A percentile compares a stretch with the other conserved stretches of the same genome.
Evolutionary conservation across 345 rosid genomes (phyloP).

Genomic region (Anastatica hierochuntica): DNA sequence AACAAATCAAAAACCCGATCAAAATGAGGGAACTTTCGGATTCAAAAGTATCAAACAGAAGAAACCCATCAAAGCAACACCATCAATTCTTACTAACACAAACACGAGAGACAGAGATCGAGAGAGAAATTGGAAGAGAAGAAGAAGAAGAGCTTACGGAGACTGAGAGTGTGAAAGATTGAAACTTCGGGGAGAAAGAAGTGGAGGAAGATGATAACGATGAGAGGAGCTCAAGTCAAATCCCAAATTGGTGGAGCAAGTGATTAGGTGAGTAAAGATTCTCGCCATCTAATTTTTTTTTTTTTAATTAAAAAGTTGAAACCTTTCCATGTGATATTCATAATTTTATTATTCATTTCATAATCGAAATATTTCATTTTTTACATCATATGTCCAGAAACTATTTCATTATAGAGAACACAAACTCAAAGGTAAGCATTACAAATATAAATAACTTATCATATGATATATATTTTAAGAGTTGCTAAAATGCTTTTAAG

Average conservation of each 20-base stretch:
- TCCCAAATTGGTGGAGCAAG: conserved; percentile 14
- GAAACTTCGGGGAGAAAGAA: neutral
- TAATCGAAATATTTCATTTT: no score
- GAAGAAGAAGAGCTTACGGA: conserved; percentile 24
- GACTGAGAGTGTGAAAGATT: neutral
- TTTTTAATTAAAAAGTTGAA: no score
- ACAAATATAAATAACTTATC: no score
- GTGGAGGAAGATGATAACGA: neutral
- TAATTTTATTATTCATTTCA: no score
- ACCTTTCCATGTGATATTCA: no score
- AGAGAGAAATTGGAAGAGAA: neutral
- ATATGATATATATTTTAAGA: no score
- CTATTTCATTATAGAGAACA: no score
- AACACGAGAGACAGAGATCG: neutral
- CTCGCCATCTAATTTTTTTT: conserved; percentile 13
- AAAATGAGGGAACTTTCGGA: conserved; percentile 10
- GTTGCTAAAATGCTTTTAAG: no score
- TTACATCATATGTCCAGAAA: no score
- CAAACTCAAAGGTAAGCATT: no score
- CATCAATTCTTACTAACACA: conserved; percentile 5
- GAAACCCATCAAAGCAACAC: neutral
- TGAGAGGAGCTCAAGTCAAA: conserved; percentile 10
- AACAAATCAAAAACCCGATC: neutral
- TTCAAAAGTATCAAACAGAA: neutral
- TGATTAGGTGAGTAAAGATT: conserved; percentile 16